phyloP scores from a whole-genome alignment of 495 filamentous ascomycete species.

The Daldinia caldariorum region DNA sequence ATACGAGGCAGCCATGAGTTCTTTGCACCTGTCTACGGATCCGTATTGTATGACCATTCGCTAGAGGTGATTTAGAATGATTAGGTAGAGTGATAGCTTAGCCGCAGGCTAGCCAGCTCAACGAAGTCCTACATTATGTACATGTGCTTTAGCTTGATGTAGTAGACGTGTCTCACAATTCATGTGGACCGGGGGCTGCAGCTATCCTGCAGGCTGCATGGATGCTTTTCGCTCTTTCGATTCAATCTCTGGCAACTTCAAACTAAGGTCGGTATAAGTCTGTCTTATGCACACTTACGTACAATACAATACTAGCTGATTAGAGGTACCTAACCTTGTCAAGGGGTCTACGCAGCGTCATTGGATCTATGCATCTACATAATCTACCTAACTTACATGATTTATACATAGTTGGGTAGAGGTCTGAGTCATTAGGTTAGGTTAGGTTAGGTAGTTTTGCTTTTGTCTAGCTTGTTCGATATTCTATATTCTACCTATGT shows the following conservation, averaged over 20 bases:
- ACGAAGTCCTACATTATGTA: conserved; percentile 26
- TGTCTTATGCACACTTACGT: conserved; percentile 4
- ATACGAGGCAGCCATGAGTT: conserved; percentile 29
- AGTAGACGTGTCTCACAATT: conserved; percentile 43
- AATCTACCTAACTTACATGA: background rate
- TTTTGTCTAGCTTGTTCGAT: background rate
- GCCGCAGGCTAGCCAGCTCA: conserved; percentile 33
- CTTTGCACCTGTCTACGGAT: background rate
- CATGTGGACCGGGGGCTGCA: conserved; percentile 41
- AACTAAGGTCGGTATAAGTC: conserved; percentile 5
- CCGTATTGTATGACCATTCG: conserved; percentile 4
- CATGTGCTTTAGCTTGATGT: conserved; percentile 37
- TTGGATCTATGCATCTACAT: background rate
- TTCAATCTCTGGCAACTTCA: background rate
- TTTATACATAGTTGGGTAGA: background rate
- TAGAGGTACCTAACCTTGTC: too few relatives aligned
- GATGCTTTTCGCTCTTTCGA: background rate
- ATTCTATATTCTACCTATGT: background rate
- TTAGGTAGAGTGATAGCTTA: conserved; percentile 11
- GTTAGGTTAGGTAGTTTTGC: background rate
- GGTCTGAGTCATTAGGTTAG: background rate
- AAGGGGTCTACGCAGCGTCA: conserved; percentile 9
- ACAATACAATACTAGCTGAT: background rate
- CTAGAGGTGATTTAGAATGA: conserved; percentile 3
- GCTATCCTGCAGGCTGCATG: conserved; percentile 25